Conservation (phyloP, 2,329 filamentous ascomycete species). For the Colletotrichum eremochloae region DNA sequence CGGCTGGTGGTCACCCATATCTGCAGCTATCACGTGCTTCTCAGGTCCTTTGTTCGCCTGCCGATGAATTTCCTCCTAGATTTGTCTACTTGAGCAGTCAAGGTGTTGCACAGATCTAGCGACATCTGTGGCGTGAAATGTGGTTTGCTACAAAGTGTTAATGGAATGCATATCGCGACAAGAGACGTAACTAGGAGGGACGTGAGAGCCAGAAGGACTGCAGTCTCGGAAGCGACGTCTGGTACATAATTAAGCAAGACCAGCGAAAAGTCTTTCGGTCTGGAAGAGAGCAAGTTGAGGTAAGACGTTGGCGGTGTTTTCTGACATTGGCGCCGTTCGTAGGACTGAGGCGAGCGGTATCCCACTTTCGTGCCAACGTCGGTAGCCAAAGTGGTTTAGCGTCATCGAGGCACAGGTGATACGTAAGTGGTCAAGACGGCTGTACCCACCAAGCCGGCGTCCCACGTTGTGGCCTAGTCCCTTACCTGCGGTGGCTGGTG, state of each 20-base stretch:
- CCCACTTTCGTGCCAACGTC: constrained; percentile 34
- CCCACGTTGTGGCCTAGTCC: no score
- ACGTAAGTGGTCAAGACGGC: no score
- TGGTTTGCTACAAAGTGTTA: constrained; percentile 2
- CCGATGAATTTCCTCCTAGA: not conserved
- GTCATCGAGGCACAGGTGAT: constrained; percentile 13
- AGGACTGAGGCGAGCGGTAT: constrained; percentile 24
- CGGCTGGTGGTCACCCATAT: constrained; percentile 51
- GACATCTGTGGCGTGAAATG: not conserved
- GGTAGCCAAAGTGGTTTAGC: constrained; percentile 40
- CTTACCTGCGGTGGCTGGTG: constrained; percentile 1
- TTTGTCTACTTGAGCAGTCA: not conserved
- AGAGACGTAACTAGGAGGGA: constrained; percentile 18
- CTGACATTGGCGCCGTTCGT: constrained; percentile 21
- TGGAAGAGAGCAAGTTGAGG: constrained; percentile 10
- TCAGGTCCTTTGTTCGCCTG: not conserved
- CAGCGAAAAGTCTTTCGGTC: not conserved
- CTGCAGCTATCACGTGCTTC: not conserved
- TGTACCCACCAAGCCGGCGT: no score
- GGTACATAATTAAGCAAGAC: constrained; percentile 22
- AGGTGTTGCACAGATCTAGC: constrained; percentile 1
- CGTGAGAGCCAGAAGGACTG: constrained; percentile 27
- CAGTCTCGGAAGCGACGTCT: not conserved
- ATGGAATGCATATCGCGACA: constrained; percentile 10
- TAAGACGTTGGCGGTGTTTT: constrained; percentile 15